Conservation (phyloP, 495 filamentous ascomycete species). For the Trichoderma gamsii region DNA sequence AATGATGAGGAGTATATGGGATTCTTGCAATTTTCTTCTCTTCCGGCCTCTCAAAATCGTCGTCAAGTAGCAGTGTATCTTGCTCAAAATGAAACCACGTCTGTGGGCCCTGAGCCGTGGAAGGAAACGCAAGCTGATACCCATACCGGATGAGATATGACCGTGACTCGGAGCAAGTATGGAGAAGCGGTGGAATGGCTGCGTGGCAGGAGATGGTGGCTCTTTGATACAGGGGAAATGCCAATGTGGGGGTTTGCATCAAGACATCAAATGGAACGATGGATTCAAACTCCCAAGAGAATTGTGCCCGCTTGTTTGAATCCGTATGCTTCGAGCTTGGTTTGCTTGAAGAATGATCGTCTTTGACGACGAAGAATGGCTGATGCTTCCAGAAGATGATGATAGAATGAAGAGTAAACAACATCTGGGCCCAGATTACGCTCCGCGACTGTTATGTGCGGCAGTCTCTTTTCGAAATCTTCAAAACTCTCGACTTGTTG, state of each 20-base stretch:
- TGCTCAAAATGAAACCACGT: conserved; percentile 20
- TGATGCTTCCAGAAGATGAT: background rate
- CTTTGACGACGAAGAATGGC: background rate
- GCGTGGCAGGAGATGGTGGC: conserved; percentile 17
- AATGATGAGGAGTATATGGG: background rate
- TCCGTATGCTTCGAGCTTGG: conserved; percentile 2
- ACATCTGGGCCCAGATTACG: background rate
- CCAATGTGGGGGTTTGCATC: background rate
- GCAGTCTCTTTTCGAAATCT: background rate
- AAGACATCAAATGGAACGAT: background rate
- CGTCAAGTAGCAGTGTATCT: conserved; percentile 15
- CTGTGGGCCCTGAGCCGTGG: conserved; percentile 9
- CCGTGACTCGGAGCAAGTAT: conserved; percentile 18
- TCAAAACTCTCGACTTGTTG: background rate
- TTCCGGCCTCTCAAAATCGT: background rate
- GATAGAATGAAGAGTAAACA: background rate
- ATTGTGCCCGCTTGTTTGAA: background rate
- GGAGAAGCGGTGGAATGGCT: conserved; percentile 16
- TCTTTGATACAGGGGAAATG: conserved; percentile 16
- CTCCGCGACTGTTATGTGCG: background rate
- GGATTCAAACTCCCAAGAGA: conserved; percentile 1
- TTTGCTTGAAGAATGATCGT: background rate
- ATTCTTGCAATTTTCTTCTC: background rate
- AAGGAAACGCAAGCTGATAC: conserved; percentile 17
- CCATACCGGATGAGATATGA: conserved; percentile 15